Base-by-base conservation (phyloP, 129 eudicot genomes). In the Apium graveolens region DNA sequence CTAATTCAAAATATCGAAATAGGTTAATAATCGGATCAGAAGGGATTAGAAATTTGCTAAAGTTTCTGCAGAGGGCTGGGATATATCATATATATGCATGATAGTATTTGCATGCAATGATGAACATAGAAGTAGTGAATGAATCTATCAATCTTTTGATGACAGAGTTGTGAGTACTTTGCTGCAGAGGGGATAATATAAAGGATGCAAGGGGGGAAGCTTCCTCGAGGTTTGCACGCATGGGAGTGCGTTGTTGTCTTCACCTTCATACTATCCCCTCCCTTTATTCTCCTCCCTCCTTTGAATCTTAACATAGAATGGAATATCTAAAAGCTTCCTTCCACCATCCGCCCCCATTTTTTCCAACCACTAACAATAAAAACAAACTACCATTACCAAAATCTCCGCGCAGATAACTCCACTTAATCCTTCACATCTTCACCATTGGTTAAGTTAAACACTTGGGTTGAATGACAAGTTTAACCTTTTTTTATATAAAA, bases 161-260 rank as follows among this genome's bases (percentile, higher is more conserved):
- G 76, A 73, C 35, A 42, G 76, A 42, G 21, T 3, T 17, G 8
- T 0, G 49, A 73, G 53, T 73, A 73, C 55, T 73, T 73, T 73
- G 51, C 21, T 24, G 53, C 48, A 16, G 31, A 68, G 32, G 11
- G 27, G 29, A 70, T 8, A 39, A 31, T 17, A n/a, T n/a, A n/a
- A 3, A 70, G 11, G 76, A 43, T 43, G 57, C 57, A n/a, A 5
- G 55, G 42, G 16, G 76, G 65, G 76, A 73, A 73, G 76, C 76
- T 73, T 73, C 76, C 76, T 73, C 76, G 57, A 43, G 32, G 31
- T 26, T 43, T 73, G 76, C 76, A 43, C 76, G 76, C 76, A 73
- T 73, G 60, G 76, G 76, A 73, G 76, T 73, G 76, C 76, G 76
- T 73, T 73, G 57, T 26, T 73, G 76, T 44, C 76, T 73, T 43